Conservation (phyloP, 2,329 filamentous ascomycete genomes). For the Pseudogymnoascus sp. region DNA sequence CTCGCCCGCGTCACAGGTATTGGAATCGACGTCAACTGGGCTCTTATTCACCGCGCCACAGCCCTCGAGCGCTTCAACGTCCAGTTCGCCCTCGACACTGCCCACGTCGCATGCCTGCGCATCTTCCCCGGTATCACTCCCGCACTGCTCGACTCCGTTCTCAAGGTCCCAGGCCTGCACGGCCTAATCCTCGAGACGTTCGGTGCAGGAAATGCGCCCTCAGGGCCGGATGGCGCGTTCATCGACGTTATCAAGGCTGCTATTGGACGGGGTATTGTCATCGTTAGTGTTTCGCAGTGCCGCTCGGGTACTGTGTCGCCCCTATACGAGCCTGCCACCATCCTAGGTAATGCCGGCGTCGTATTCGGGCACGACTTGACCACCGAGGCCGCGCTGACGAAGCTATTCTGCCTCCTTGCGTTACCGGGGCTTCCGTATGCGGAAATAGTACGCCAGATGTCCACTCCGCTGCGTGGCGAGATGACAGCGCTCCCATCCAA, state of each 20-base stretch:
- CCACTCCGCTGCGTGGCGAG: slow-evolving; percentile 55
- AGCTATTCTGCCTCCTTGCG: slow-evolving; percentile 48
- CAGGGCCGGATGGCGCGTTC: slow-evolving; percentile 50
- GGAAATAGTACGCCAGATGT: slow-evolving; percentile 56
- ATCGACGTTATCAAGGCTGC: slow-evolving; percentile 56
- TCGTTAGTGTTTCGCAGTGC: slow-evolving; percentile 64
- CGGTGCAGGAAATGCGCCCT: slow-evolving; percentile 63
- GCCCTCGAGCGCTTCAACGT: slow-evolving; percentile 52
- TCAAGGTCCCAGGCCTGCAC: slow-evolving; percentile 52
- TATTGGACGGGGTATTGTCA: slow-evolving; percentile 58
- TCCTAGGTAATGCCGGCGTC: slow-evolving; percentile 57
- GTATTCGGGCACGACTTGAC: slow-evolving; percentile 63
- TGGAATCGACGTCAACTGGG: slow-evolving; percentile 56
- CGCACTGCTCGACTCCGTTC: slow-evolving; percentile 60
- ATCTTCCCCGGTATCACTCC: slow-evolving; percentile 67
- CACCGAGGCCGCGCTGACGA: slow-evolving; percentile 41
- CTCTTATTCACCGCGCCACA: slow-evolving; percentile 50
- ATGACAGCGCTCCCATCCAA: slow-evolving; percentile 39
- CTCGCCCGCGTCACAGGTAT: slow-evolving; percentile 54
- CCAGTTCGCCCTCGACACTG: slow-evolving; percentile 53
- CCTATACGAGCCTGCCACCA: slow-evolving; percentile 51
- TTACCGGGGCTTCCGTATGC: slow-evolving; percentile 47
- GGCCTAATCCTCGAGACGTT: slow-evolving; percentile 65
- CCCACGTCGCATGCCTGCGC: slow-evolving; percentile 60
- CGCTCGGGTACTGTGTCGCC: slow-evolving; percentile 46